phyloP scores from a whole-genome alignment of 2,329 filamentous ascomycete genomes.

The Trichoderma hamatum region DNA sequence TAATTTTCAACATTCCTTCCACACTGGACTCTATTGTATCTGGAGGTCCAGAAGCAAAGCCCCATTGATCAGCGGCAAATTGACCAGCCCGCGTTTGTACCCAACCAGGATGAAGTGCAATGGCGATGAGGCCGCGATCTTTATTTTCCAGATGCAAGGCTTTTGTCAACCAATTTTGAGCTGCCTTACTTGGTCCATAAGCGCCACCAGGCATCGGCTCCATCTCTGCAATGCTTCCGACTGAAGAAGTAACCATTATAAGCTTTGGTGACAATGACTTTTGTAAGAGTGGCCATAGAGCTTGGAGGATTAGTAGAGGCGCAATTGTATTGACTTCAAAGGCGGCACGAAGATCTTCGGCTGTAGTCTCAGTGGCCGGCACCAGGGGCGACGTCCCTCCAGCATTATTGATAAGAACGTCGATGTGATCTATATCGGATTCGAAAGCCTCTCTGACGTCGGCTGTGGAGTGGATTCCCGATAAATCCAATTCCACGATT shows the following conservation, averaged over 20 bases:
- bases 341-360: slow-evolving; percentile 42
- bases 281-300: slow-evolving; percentile 43
- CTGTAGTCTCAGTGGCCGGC: slow-evolving; percentile 36
- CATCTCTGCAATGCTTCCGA: slow-evolving; percentile 41
- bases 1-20: slow-evolving; percentile 38
- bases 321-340: slow-evolving; percentile 51
- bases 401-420: slow-evolving; percentile 57
- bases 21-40: slow-evolving; percentile 40
- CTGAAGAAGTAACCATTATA: slow-evolving; percentile 42
- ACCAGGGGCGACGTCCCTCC: slow-evolving; percentile 42
- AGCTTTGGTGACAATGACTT: slow-evolving; percentile 38
- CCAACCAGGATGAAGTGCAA: slow-evolving; percentile 46
- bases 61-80: slow-evolving; percentile 40
- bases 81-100: slow-evolving; percentile 41
- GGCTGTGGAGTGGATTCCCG: slow-evolving; percentile 33
- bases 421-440: slow-evolving; percentile 44
- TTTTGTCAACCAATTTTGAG: slow-evolving; percentile 40
- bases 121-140: slow-evolving; percentile 31
- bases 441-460: slow-evolving; percentile 32
- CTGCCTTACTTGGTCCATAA: slow-evolving; percentile 43
- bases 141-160: slow-evolving; percentile 37
- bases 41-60: slow-evolving; percentile 32
- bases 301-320: slow-evolving; percentile 43
- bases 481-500: slow-evolving; percentile 45
- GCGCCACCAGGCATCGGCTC: slow-evolving; percentile 40